These are phyloP conservation scores for Epichloe gansuensis DNA, from an alignment of 2,329 filamentous ascomycete genomes.

Conservation along the genomic window DNA sequence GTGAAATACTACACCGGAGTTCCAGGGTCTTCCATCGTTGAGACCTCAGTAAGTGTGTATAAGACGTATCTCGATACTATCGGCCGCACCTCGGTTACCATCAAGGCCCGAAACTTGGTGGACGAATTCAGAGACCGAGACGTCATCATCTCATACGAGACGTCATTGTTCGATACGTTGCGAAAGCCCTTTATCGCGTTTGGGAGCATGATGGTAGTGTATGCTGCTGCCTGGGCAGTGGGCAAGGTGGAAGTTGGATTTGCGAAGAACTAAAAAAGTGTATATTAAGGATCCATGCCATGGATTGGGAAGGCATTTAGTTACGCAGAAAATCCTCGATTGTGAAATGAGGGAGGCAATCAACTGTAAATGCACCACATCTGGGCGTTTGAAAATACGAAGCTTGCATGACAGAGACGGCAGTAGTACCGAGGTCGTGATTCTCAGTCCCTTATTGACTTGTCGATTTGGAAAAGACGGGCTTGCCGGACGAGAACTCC, in stretches of 20 bases:
- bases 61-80: slow-evolving; percentile 89
- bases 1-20: slow-evolving; percentile 65
- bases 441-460: not conserved
- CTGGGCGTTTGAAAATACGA: slow-evolving; percentile 8
- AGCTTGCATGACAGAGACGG: slow-evolving; percentile 7
- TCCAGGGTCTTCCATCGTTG: slow-evolving; percentile 48
- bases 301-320: not conserved
- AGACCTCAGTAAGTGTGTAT: slow-evolving; percentile 48
- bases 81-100: slow-evolving; percentile 68
- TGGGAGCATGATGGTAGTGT: slow-evolving; percentile 57
- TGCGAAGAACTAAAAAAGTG: slow-evolving; percentile 26
- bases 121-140: slow-evolving; percentile 81
- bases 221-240: slow-evolving; percentile 60
- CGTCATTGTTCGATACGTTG: slow-evolving; percentile 58
- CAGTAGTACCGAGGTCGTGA: not conserved
- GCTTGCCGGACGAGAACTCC: too few species aligned
- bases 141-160: slow-evolving; percentile 78
- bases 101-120: slow-evolving; percentile 75
- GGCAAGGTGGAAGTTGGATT: slow-evolving; percentile 76
- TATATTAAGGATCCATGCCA: not conserved
- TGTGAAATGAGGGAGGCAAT: not conserved
- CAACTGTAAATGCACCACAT: slow-evolving; percentile 9
- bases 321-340: not conserved
- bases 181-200: slow-evolving; percentile 82
- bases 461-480: not conserved